Percentiles rank a stretch among this genome's conserved stretches.
Evolutionary conservation across 176 grass and related monocot genomes (phyloP).

Genomic region (Zoysia pacifica): DNA sequence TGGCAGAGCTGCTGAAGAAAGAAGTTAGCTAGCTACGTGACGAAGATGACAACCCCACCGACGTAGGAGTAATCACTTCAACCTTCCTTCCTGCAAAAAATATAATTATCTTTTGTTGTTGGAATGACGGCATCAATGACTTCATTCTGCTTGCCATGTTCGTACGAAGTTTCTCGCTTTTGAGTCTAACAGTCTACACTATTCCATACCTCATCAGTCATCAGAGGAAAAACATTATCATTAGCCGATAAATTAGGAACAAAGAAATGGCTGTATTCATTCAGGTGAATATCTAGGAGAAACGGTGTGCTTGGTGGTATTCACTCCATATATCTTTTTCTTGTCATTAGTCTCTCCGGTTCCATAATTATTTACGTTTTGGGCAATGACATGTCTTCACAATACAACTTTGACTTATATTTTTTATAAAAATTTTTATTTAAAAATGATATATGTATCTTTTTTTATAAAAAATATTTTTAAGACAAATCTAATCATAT

Average conservation of each 20-base stretch:
- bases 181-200: background rate
- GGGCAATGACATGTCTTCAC: no score
- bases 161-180: background rate
- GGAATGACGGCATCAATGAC: conserved; percentile 19
- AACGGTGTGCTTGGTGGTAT: background rate
- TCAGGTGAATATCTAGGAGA: background rate
- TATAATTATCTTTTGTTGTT: conserved; percentile 5
- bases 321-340: no score
- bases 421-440: no score
- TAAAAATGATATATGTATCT: no score
- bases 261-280: background rate
- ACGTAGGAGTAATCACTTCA: background rate
- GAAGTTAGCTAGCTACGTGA: background rate
- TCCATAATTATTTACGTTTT: no score
- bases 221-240: background rate
- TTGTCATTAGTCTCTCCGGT: no score
- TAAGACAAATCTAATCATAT: no score
- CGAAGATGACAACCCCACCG: background rate
- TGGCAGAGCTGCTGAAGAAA: background rate
- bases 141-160: conserved; percentile 3
- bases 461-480: no score
- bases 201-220: no score
- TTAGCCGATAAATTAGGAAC: background rate
- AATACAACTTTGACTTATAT: no score
- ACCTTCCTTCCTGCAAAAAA: background rate